Evolutionary conservation across 2,329 filamentous ascomycete genomes (phyloP).

Genomic region (Trichophyton rubrum): DNA sequence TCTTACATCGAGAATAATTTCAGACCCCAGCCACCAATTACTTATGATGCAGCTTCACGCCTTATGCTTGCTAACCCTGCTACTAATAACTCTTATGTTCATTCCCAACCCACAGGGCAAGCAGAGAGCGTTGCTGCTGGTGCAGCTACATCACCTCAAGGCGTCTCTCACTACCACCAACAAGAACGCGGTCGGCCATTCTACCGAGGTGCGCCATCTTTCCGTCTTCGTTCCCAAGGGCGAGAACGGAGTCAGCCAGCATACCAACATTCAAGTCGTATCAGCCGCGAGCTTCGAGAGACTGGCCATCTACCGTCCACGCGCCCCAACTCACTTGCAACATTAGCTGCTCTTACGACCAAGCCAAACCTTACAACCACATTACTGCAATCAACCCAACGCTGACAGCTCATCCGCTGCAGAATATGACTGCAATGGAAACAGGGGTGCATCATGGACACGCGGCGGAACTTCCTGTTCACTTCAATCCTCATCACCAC

Average conservation of each 20-base stretch:
- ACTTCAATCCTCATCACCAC: neutral
- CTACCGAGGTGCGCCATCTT: neutral
- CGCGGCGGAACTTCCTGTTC: neutral
- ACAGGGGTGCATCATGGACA: neutral
- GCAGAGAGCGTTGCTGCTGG: neutral
- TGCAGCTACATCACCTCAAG: neutral
- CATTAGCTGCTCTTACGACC: constrained; percentile 2
- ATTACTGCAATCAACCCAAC: neutral
- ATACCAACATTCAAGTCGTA: neutral
- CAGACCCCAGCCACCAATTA: neutral
- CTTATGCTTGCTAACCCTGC: neutral
- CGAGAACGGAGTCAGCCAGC: neutral
- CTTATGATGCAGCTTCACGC: neutral
- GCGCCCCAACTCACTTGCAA: constrained; percentile 4
- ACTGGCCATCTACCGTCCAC: constrained; percentile 2
- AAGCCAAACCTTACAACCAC: constrained; percentile 15
- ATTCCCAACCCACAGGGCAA: neutral
- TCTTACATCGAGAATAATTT: neutral
- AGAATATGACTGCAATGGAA: constrained; percentile 9
- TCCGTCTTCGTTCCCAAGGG: neutral
- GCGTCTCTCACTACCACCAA: neutral
- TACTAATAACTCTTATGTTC: neutral
- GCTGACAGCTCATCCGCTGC: constrained; percentile 8
- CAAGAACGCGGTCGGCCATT: neutral
- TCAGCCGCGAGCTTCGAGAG: constrained; percentile 5